phyloP scores from a whole-genome alignment of 2,329 filamentous ascomycete genomes.

The Pyrenochaeta sp. region DNA sequence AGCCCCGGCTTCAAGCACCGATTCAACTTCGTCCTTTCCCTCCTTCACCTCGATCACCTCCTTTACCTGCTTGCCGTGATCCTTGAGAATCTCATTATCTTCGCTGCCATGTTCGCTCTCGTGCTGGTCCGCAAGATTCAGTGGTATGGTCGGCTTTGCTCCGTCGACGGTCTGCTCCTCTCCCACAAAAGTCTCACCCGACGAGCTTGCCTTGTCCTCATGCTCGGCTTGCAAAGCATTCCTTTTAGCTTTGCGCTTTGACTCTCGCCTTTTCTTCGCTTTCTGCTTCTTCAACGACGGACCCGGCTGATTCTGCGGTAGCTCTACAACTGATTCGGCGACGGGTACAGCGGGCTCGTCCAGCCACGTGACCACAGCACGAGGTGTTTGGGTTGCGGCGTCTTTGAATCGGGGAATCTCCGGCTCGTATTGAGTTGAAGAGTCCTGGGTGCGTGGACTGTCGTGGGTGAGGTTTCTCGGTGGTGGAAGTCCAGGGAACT shows the following conservation, averaged over 20 bases:
- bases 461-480: too few species aligned
- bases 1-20: too few species aligned
- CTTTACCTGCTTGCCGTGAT: neutral
- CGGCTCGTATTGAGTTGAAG: neutral
- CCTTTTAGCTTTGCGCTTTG: slow-evolving; percentile 32
- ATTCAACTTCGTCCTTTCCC: too few species aligned
- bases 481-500: slow-evolving; percentile 2
- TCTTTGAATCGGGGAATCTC: neutral
- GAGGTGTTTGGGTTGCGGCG: slow-evolving; percentile 3
- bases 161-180: too few species aligned
- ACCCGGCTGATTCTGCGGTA: slow-evolving; percentile 1
- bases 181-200: neutral
- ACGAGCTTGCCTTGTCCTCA: neutral
- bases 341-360: slow-evolving; percentile 1
- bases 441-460: too few species aligned
- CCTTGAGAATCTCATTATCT: neutral
- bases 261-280: slow-evolving; percentile 29
- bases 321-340: neutral
- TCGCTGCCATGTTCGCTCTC: neutral
- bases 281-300: slow-evolving; percentile 32
- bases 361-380: neutral
- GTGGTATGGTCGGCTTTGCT: neutral
- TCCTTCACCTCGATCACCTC: neutral
- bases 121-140: too few species aligned
- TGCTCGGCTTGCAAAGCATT: slow-evolving; percentile 1